These are phyloP conservation scores for Rhynchosporium secalis DNA, from an alignment of 2,329 filamentous ascomycete genomes.

Conservation along the genomic window DNA sequence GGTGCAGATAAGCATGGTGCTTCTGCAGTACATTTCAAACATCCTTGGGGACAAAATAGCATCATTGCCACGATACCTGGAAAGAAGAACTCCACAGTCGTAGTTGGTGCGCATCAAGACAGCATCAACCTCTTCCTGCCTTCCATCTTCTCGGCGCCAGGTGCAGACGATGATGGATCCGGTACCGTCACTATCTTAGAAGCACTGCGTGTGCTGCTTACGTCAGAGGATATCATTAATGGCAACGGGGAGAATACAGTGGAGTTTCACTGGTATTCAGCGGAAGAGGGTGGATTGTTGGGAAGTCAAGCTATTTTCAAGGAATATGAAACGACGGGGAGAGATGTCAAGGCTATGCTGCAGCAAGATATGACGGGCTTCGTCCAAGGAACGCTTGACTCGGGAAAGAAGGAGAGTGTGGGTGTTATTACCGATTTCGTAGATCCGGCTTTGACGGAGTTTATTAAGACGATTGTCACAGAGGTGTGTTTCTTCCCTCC, in stretches of 20 bases:
- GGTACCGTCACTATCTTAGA: conserved; percentile 95
- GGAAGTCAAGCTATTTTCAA: conserved; percentile 89
- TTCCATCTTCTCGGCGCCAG: conserved; percentile 78
- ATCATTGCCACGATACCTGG: conserved; percentile 92
- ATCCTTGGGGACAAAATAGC: conserved; percentile 86
- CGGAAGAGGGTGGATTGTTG: conserved; percentile 83
- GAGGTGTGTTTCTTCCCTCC: conserved; percentile 46
- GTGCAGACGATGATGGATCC: conserved; percentile 93
- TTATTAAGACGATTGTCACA: conserved; percentile 86
- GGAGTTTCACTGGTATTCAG: conserved; percentile 96
- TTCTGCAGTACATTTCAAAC: conserved; percentile 70
- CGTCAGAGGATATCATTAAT: conserved; percentile 65
- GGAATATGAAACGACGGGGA: conserved; percentile 69
- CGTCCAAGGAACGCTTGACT: conserved; percentile 77
- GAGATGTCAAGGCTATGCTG: conserved; percentile 90
- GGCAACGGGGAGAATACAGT: conserved; percentile 81
- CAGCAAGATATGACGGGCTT: conserved; percentile 99
- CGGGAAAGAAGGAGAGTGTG: conserved; percentile 79
- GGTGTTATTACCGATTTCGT: conserved; percentile 94
- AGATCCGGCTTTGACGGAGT: conserved; percentile 76
- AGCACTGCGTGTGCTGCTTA: conserved; percentile 77
- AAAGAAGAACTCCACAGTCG: conserved; percentile 76
- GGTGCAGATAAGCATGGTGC: conserved; percentile 68
- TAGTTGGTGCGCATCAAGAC: conserved; percentile 92
- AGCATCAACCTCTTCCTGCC: conserved; percentile 93